A percentile compares a stretch with the other conserved stretches of the same genome.
Evolutionary conservation across 2,329 filamentous ascomycete species (phyloP).

Genomic region (Talaromyces sp.): DNA sequence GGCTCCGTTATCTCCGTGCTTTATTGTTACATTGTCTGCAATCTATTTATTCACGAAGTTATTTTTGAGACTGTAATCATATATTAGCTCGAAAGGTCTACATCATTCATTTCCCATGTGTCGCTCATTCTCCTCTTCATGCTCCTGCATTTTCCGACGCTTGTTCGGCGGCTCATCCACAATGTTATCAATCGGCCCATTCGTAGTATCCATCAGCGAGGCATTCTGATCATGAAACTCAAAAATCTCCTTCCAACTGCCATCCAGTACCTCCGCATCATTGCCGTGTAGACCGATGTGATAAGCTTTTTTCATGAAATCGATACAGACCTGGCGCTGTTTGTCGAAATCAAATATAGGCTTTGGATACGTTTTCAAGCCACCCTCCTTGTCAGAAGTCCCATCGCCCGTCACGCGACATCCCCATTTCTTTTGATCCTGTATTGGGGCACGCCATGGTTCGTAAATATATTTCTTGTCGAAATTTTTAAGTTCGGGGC

Average conservation of each 20-base stretch:
- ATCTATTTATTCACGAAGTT: no score
- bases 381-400: constrained; percentile 41
- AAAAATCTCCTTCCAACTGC: constrained; percentile 10
- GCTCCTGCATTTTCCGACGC: constrained; percentile 3
- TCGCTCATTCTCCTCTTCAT: constrained; percentile 20
- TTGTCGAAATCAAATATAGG: constrained; percentile 74
- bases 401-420: constrained; percentile 60
- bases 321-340: constrained; percentile 60
- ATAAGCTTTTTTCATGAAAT: constrained; percentile 69
- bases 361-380: constrained; percentile 59
- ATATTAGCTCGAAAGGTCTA: no score
- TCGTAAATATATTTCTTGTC: constrained; percentile 67
- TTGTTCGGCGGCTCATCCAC: constrained; percentile 6
- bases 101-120: constrained; percentile 12
- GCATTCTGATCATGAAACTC: neutral
- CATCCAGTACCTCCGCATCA: constrained; percentile 42
- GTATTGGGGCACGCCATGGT: constrained; percentile 62
- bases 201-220: constrained; percentile 9
- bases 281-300: constrained; percentile 62
- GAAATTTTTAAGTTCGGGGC: constrained; percentile 62
- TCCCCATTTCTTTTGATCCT: constrained; percentile 66
- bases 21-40: neutral
- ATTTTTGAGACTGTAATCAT: no score
- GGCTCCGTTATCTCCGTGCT: constrained; percentile 22
- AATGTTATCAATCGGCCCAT: neutral